A percentile compares a stretch with the other conserved stretches of the same genome.
phyloP scores from a whole-genome alignment of 75 land plant species.

The Sequoiadendron giganteum region DNA sequence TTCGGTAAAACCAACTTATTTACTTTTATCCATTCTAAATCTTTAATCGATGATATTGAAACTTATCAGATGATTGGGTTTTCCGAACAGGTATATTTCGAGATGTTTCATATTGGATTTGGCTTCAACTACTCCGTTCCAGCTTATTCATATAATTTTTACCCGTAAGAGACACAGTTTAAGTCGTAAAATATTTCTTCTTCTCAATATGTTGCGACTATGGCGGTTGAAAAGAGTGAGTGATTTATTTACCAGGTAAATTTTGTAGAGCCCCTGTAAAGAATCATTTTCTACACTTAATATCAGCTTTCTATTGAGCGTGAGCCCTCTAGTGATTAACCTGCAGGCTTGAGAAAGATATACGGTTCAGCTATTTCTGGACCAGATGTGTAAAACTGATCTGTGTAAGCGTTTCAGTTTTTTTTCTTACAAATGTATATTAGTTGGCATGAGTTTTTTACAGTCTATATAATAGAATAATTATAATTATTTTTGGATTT shows the following conservation, averaged over 20 bases:
- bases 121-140: slow-evolving; percentile 31
- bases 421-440: background rate
- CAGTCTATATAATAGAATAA: too few relatives aligned
- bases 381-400: slow-evolving; percentile 53
- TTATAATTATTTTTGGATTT: too few relatives aligned
- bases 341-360: slow-evolving; percentile 72
- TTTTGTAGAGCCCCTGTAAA: background rate
- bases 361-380: slow-evolving; percentile 70
- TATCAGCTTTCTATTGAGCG: background rate
- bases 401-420: slow-evolving; percentile 28
- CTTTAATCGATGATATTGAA: background rate
- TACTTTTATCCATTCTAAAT: background rate
- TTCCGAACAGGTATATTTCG: slow-evolving; percentile 19
- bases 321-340: background rate
- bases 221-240: slow-evolving; percentile 69
- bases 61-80: background rate
- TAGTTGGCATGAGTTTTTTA: background rate
- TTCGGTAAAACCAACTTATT: slow-evolving; percentile 11
- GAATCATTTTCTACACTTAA: background rate
- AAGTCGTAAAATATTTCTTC: slow-evolving; percentile 28
- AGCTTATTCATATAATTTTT: slow-evolving; percentile 27
- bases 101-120: slow-evolving; percentile 47
- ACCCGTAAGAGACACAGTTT: slow-evolving; percentile 16
- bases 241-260: slow-evolving; percentile 52
- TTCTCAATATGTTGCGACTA: slow-evolving; percentile 67